Evolutionary conservation across 1,139 yeast species (phyloP).

Genomic region (Geotrichum siamense): DNA sequence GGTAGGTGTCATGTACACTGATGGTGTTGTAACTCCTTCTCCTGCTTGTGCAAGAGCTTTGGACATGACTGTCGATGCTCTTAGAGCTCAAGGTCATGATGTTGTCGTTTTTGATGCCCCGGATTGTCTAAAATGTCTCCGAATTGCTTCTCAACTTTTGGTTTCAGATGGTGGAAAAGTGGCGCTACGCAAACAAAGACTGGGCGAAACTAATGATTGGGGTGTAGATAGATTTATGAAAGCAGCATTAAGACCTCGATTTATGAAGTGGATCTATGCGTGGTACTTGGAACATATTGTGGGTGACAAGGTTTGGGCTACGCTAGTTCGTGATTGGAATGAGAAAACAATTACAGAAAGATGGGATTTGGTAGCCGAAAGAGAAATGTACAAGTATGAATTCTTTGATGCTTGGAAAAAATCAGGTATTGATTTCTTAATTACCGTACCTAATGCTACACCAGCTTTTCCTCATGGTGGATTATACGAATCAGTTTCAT

Average conservation of each 20-base stretch:
- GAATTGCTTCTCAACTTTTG: conserved; percentile 37
- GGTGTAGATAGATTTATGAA: conserved; percentile 34
- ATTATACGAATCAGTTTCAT: conserved; percentile 34
- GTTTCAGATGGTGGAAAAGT: conserved; percentile 34
- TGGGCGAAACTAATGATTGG: conserved; percentile 36
- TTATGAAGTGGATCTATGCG: conserved; percentile 35
- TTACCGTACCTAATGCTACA: conserved; percentile 39
- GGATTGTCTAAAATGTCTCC: conserved; percentile 37
- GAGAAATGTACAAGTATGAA: conserved; percentile 36
- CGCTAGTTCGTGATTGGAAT: conserved; percentile 37
- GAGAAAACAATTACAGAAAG: conserved; percentile 36
- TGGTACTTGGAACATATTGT: conserved; percentile 33
- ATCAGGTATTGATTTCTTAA: conserved; percentile 35
- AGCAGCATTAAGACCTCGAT: conserved; percentile 35
- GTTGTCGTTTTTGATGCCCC: conserved; percentile 54
- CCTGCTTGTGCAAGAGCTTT: conserved; percentile 61
- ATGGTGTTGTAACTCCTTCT: conserved; percentile 44
- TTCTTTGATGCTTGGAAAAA: conserved; percentile 36
- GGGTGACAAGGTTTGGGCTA: conserved; percentile 38
- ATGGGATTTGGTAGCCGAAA: conserved; percentile 36
- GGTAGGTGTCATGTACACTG: conserved; percentile 43
- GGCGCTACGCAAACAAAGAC: conserved; percentile 31
- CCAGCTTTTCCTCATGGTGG: conserved; percentile 39
- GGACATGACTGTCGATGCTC: conserved; percentile 40
- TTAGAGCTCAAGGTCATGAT: conserved; percentile 50